Base-by-base conservation (phyloP, 805 yeast species). In the Starmerella stigmatis region DNA sequence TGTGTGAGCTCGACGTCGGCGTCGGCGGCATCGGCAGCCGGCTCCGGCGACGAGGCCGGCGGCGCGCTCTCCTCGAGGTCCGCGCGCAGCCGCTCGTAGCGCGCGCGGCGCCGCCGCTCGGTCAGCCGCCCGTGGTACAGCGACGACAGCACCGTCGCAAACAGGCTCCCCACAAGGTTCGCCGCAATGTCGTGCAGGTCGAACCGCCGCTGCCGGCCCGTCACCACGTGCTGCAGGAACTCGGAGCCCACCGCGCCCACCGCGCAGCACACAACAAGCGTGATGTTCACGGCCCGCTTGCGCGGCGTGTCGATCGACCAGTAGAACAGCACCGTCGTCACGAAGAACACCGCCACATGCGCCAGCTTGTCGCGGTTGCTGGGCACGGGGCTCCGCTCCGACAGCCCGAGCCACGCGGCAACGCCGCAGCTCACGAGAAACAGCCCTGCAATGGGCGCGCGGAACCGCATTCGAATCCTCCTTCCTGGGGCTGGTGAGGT, bases 221-320 rank as follows among this genome's bases (percentile, higher is more conserved):
- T 49, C 22, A 61, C 52, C 20, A 64, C 44, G 12, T 56, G 52
- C 48, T 67, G 72, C 5, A 54, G 52, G 38, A 65, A 55, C 52
- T 67, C 72, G 2, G 69, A 64, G 6, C 67, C 69, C 28, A 66
- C 50, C 11, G 70, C 65, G n/a, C 64, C 69, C 9, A 56, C 28
- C 9, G 55, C 34, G 21, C 64, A 52, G 43, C 69, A 64, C 5
- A 60, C 64, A 13, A 59, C 36, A 12, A 62, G 28, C 4, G 71
- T 63, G 16, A 62, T 44, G 26, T 64, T 57, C 36, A 62, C 57
- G 15, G 64, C 57, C 17, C 69, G 56, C 39, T 62, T 57, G 11
- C 71, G 57, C 4, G 64, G 49, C 8, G 64, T 50, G 44, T 67
- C 72, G 5, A 67, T 46, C 19, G 65, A 55, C 72, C 72, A 67